Conservation (phyloP, 2,329 filamentous ascomycete genomes). For the Hypoxylon rubiginosum region DNA sequence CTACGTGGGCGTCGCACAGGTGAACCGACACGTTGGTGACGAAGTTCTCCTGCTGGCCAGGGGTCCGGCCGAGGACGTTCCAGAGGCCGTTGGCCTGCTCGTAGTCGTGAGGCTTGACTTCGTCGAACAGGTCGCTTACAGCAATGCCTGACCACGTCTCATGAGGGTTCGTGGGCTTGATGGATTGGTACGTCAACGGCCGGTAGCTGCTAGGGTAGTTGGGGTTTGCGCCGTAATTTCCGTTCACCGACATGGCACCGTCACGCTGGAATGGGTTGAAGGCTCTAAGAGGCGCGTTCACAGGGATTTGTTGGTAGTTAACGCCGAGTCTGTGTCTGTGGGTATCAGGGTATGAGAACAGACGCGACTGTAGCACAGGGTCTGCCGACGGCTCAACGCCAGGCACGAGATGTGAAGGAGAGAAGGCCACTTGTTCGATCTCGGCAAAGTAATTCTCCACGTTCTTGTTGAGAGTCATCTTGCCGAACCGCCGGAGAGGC, state of each 20-base stretch:
- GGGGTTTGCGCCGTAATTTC: conserved; percentile 71
- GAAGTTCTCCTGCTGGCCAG: conserved; percentile 73
- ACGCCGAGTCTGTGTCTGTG: conserved; percentile 73
- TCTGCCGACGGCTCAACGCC: conserved; percentile 74
- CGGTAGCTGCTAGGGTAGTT: conserved; percentile 69
- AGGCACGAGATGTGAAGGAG: conserved; percentile 73
- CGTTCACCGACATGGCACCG: conserved; percentile 77
- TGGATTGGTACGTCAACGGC: conserved; percentile 58
- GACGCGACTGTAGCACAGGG: conserved; percentile 70
- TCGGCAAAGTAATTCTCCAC: conserved; percentile 77
- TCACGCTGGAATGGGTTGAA: conserved; percentile 81
- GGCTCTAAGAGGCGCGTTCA: conserved; percentile 68
- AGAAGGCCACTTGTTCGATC: conserved; percentile 77
- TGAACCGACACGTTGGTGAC: conserved; percentile 71
- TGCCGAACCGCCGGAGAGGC: conserved; percentile 72
- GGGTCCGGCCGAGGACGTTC: conserved; percentile 61
- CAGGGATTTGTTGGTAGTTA: conserved; percentile 75
- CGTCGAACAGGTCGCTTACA: conserved; percentile 59
- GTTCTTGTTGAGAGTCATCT: conserved; percentile 75
- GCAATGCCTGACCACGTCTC: conserved; percentile 64
- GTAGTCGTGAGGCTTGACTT: conserved; percentile 64
- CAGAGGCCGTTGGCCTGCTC: conserved; percentile 58
- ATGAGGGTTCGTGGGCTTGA: conserved; percentile 58
- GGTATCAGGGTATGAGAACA: conserved; percentile 73
- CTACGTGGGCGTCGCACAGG: conserved; percentile 65